Evolutionary conservation across 768 basidiomycete species (phyloP), one percentile per base, ranked within the genome.

Genomic region (Amanita molliuscula): DNA sequence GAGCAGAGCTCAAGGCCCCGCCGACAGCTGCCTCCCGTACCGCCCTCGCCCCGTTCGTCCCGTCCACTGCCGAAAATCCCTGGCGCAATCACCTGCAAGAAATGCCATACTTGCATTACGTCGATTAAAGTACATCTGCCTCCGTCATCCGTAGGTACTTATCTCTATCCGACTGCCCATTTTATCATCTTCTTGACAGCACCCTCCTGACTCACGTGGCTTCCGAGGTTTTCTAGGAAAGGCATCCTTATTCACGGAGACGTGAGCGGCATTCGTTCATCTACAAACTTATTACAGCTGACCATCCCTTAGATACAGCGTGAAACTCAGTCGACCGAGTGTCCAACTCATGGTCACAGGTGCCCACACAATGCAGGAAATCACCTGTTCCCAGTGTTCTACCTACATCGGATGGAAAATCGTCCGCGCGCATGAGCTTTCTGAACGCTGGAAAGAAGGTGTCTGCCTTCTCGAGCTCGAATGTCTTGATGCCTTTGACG

Each of bases 371-470:
- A 75, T 79, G 67, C 73, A 76, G 59, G 76, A 80, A 60, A 69
- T 77, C 25, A 64, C 65, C 15, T 82, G 80, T 60, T 61, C 67
- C 4, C 64, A 63, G 4, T 81, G 79, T 57, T 65, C 68, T 28
- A 54, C 67, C 8, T 78, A 77, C 58, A 65, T 82, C n/a, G 81
- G 81, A 10, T 83, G 77, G 77, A 76, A 77, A 60, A 79, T 83
- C 44, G 62, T 78, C 4, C 73, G 73, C 29, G 80, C 79, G 3
- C 73, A 76, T 56, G 78, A 79, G 51, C 56, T 59, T 34, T 62
- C 76, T 2, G 81, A 83, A 61, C 67, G 68, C 36, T 83, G 81
- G 81, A 83, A 83, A 62, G 79, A 81, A 55, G 76, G 76, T 5
- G 61, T 70, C 43, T 76, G 64, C 58, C 64, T 82, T 28, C 70